Conservation (phyloP, 495 filamentous ascomycete genomes). For the Lepraria neglecta region DNA sequence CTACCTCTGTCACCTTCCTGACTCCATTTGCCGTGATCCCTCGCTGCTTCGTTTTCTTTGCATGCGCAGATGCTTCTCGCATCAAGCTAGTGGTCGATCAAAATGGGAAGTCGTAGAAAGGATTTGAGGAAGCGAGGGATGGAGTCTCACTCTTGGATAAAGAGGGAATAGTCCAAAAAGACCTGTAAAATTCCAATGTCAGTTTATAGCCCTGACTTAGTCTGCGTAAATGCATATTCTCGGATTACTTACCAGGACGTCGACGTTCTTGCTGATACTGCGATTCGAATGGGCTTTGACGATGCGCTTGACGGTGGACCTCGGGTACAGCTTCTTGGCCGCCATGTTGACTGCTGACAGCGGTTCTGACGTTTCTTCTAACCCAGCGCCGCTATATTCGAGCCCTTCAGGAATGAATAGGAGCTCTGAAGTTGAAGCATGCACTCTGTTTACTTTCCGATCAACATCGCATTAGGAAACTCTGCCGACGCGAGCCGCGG, state of each 20-base stretch:
- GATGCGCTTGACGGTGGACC: constrained; percentile 76
- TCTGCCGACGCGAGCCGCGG: constrained; percentile 11
- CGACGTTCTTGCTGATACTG: constrained; percentile 75
- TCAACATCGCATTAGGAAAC: not conserved
- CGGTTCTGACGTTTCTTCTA: not conserved
- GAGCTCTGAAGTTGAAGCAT: not conserved
- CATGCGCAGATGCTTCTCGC: constrained; percentile 73
- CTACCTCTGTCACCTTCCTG: constrained; percentile 64
- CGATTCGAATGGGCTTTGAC: constrained; percentile 81
- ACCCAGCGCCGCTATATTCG: too few species aligned
- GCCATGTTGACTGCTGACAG: constrained; percentile 36
- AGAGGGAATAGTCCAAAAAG: constrained; percentile 83
- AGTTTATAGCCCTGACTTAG: not conserved
- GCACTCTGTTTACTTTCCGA: constrained; percentile 9
- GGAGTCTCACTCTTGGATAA: constrained; percentile 66
- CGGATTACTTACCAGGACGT: constrained; percentile 64
- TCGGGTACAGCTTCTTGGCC: constrained; percentile 72
- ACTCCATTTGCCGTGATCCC: constrained; percentile 66
- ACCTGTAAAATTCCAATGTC: constrained; percentile 45
- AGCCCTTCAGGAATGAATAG: not conserved
- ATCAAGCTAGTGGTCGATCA: constrained; percentile 54
- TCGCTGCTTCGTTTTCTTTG: constrained; percentile 66
- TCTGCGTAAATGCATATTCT: not conserved
- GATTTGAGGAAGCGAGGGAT: constrained; percentile 22
- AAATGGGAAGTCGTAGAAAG: not conserved